phyloP scores from a whole-genome alignment of 2,329 filamentous ascomycete species.

The Monosporascus sp. region DNA sequence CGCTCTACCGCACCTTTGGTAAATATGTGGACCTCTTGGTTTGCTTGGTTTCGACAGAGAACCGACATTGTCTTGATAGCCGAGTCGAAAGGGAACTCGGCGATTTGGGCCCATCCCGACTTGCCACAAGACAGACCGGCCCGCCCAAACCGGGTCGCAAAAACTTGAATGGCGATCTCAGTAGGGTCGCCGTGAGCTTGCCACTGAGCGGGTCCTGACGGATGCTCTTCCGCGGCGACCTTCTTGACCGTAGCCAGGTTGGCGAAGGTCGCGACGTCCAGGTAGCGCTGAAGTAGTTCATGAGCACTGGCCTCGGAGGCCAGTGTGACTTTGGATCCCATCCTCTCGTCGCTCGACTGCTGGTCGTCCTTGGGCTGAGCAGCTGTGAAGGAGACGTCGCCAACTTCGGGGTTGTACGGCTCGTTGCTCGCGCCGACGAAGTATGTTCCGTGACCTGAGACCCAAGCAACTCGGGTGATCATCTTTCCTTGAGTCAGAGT shows the following conservation, averaged over 20 bases:
- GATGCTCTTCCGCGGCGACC: too few relatives aligned
- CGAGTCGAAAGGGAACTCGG: slow-evolving; percentile 69
- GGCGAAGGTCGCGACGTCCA: slow-evolving; percentile 39
- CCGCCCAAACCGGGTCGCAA: slow-evolving; percentile 63
- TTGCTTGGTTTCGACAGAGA: slow-evolving; percentile 44
- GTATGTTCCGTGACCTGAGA: slow-evolving; percentile 48
- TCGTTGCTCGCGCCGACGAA: slow-evolving; percentile 50
- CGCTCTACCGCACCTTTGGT: slow-evolving; percentile 55
- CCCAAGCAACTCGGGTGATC: slow-evolving; percentile 59
- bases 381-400: too few relatives aligned
- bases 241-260: too few relatives aligned
- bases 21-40: slow-evolving; percentile 40
- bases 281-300: slow-evolving; percentile 40
- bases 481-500: slow-evolving; percentile 63
- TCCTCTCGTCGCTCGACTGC: too few relatives aligned
- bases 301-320: too few relatives aligned
- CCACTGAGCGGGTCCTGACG: slow-evolving; percentile 39
- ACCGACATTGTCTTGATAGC: slow-evolving; percentile 72
- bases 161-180: slow-evolving; percentile 69
- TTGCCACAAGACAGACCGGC: slow-evolving; percentile 34
- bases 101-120: slow-evolving; percentile 42
- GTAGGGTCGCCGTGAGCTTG: slow-evolving; percentile 62
- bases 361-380: too few relatives aligned
- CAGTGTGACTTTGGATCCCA: too few relatives aligned
- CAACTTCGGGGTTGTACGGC: slow-evolving; percentile 49